A percentile compares a stretch with the other conserved stretches of the same genome.
Evolutionary conservation across 1,139 yeast species (phyloP).

Genomic region (Petasospora fabianii): DNA sequence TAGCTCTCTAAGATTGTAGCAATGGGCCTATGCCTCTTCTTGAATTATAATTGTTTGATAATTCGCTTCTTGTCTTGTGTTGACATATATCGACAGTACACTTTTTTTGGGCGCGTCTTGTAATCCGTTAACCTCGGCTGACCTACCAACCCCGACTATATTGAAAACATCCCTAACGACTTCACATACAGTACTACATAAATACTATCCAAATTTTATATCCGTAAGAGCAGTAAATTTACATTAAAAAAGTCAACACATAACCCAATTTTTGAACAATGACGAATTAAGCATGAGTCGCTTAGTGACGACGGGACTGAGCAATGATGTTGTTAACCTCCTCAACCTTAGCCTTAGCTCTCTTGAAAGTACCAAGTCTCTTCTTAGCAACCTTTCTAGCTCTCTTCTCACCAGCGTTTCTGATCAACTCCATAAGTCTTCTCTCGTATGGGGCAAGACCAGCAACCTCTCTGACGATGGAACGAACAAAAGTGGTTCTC

Average conservation of each 20-base stretch:
- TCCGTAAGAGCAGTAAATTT: conserved; percentile 20
- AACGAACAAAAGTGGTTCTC: conserved; percentile 95
- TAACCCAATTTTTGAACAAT: conserved; percentile 8
- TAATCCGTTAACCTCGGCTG: too few species aligned
- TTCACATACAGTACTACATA: too few species aligned
- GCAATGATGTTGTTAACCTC: conserved; percentile 96
- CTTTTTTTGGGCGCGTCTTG: too few species aligned
- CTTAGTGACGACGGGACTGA: conserved; percentile 84
- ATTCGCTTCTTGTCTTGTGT: too few species aligned
- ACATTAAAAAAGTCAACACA: conserved; percentile 20
- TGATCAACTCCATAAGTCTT: conserved; percentile 98
- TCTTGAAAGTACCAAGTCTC: conserved; percentile 99
- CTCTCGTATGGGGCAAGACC: conserved; percentile 99
- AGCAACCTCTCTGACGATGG: conserved; percentile 93
- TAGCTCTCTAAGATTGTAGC: too few species aligned
- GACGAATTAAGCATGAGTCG: background rate
- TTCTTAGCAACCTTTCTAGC: conserved; percentile 99
- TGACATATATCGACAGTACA: too few species aligned
- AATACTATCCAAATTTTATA: too few species aligned
- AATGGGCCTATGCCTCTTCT: too few species aligned
- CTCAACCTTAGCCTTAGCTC: conserved; percentile 99
- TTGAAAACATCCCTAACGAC: too few species aligned
- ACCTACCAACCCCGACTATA: too few species aligned
- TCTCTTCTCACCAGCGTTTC: conserved; percentile 99
- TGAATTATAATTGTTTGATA: too few species aligned